These are phyloP conservation scores for Gentiana dahurica DNA, from an alignment of 257 asterid genomes.

Conservation along the genomic window DNA sequence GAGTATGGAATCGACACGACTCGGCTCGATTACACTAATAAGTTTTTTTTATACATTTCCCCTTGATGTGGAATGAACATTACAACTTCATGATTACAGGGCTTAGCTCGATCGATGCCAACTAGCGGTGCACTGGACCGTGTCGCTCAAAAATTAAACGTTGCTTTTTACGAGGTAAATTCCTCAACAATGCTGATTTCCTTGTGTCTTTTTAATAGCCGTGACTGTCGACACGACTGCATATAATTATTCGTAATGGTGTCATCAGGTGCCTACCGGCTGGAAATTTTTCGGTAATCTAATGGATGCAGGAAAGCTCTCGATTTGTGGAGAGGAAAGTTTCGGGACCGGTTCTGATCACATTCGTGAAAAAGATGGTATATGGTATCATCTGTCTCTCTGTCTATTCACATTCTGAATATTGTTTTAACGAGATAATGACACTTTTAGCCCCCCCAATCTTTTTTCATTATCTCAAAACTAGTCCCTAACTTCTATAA, in stretches of 20 bases:
- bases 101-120: conserved; percentile 99
- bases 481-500: too few relatives aligned
- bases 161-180: conserved; percentile 75
- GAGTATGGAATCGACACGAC: too few relatives aligned
- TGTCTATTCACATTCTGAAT: not conserved
- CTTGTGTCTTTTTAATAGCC: not conserved
- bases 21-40: not conserved
- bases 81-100: conserved; percentile 30
- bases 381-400: conserved; percentile 43
- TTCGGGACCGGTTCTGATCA: conserved; percentile 98
- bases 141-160: conserved; percentile 76
- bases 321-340: conserved; percentile 98
- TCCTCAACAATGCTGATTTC: not conserved
- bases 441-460: too few relatives aligned
- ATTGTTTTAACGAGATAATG: too few relatives aligned
- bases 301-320: conserved; percentile 90
- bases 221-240: not conserved
- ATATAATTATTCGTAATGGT: conserved; percentile 8
- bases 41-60: not conserved
- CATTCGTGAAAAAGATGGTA: conserved; percentile 97
- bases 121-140: conserved; percentile 96
- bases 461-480: too few relatives aligned
- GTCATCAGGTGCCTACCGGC: conserved; percentile 86
- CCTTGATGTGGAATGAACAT: not conserved
- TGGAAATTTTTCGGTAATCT: conserved; percentile 98